Conservation (phyloP, 345 rosid genomes). For the Euphorbia lathyris region DNA sequence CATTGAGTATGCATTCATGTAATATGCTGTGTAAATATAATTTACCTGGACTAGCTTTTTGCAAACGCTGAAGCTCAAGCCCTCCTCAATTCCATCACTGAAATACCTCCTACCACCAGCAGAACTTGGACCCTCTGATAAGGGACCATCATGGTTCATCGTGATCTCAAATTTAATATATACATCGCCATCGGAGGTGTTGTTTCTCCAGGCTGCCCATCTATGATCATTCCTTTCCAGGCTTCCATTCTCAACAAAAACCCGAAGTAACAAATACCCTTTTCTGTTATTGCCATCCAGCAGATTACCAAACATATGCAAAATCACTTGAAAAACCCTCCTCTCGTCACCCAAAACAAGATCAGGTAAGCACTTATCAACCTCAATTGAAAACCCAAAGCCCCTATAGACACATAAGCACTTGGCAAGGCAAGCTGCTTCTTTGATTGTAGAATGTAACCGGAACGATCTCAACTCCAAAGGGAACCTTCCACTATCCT, state of each 20-base stretch:
- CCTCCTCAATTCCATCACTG: conserved; percentile 56
- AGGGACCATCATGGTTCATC: conserved; percentile 30
- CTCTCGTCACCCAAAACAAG: conserved; percentile 74
- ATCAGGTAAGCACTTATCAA: conserved; percentile 74
- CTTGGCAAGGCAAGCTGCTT: conserved; percentile 76
- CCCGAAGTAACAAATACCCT: conserved; percentile 47
- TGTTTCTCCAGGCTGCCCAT: conserved; percentile 72
- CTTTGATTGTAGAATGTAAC: conserved; percentile 61
- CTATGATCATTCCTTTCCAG: conserved; percentile 59
- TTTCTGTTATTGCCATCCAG: conserved; percentile 46
- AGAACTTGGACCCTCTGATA: conserved; percentile 42
- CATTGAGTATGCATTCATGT: neutral
- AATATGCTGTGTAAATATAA: neutral
- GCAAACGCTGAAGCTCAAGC: conserved; percentile 84
- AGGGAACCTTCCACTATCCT: conserved; percentile 59
- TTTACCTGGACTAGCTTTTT: conserved; percentile 82
- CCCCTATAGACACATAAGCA: conserved; percentile 72
- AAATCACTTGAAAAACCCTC: conserved; percentile 80
- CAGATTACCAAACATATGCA: conserved; percentile 85
- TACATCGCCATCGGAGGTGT: conserved; percentile 56
- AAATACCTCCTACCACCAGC: conserved; percentile 43
- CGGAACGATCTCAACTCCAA: conserved; percentile 58
- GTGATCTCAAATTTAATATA: conserved; percentile 65
- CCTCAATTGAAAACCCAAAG: conserved; percentile 54
- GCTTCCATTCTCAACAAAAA: conserved; percentile 59